Evolutionary conservation across 305 asterid species (phyloP).

Genomic region (Fraxinus albicans): DNA sequence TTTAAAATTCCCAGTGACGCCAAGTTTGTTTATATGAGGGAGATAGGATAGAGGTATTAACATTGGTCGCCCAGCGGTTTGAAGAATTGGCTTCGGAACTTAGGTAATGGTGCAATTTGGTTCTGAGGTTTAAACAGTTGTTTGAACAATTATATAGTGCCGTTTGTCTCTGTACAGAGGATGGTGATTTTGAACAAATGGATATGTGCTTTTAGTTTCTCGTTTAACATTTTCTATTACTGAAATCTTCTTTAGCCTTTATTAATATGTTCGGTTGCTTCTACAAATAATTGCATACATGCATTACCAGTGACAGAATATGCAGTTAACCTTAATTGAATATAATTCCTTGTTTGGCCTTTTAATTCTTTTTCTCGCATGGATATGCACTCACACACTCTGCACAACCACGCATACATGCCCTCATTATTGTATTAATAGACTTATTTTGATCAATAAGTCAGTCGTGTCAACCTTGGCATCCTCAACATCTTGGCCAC

Average conservation of each 20-base stretch:
- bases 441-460: background rate
- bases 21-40: too few species aligned
- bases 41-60: too few species aligned
- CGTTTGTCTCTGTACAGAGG: background rate
- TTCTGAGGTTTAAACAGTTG: background rate
- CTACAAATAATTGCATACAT: background rate
- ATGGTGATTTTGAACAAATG: background rate
- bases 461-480: background rate
- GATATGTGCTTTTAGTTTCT: background rate
- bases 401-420: background rate
- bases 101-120: background rate
- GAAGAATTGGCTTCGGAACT: background rate
- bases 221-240: background rate
- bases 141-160: background rate
- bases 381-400: background rate
- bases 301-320: background rate
- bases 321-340: background rate
- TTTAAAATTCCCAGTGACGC: too few species aligned
- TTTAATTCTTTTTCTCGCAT: background rate
- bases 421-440: background rate
- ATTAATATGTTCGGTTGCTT: background rate
- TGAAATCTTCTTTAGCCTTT: background rate
- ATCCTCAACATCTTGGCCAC: background rate
- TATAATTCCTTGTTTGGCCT: background rate
- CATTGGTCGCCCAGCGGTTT: background rate